A percentile compares a stretch with the other conserved stretches of the same genome.
Evolutionary conservation across 768 basidiomycete species (phyloP).

Genomic region (Tulasnella sp.): DNA sequence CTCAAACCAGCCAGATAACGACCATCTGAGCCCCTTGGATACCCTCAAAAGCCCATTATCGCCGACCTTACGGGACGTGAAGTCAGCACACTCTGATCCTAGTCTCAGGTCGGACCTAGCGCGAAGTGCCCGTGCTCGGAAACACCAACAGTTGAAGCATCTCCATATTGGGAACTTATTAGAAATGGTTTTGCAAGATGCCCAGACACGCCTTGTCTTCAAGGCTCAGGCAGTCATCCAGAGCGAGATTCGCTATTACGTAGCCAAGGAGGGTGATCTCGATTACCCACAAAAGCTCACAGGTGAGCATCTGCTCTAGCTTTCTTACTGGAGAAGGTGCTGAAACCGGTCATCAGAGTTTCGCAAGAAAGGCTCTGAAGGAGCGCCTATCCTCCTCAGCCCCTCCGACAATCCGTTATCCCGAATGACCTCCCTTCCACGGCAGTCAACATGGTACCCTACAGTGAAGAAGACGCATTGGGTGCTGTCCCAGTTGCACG

Average conservation of each 20-base stretch:
- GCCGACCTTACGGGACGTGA: neutral
- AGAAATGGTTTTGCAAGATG: conserved; percentile 90
- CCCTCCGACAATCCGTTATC: conserved; percentile 43
- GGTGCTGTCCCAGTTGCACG: conserved; percentile 84
- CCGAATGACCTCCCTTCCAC: conserved; percentile 62
- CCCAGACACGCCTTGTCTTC: conserved; percentile 93
- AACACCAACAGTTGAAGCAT: conserved; percentile 45
- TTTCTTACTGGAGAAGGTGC: neutral
- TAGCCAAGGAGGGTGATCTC: conserved; percentile 71
- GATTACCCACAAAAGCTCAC: conserved; percentile 81
- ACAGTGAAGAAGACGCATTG: conserved; percentile 83
- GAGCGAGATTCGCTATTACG: conserved; percentile 79
- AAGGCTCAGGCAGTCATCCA: conserved; percentile 91
- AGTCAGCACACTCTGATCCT: conserved; percentile 17
- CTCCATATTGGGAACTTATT: conserved; percentile 79
- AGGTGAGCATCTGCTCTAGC: conserved; percentile 38
- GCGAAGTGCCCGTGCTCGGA: neutral
- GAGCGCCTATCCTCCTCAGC: conserved; percentile 18
- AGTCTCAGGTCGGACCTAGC: neutral
- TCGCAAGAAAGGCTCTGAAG: conserved; percentile 21
- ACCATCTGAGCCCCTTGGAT: conserved; percentile 26
- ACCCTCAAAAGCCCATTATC: neutral
- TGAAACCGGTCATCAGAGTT: neutral
- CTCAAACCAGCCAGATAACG: conserved; percentile 32
- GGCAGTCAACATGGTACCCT: conserved; percentile 87